These are phyloP conservation scores for Henckelia pumila DNA, from an alignment of 257 asterid genomes.

Conservation along the genomic window DNA sequence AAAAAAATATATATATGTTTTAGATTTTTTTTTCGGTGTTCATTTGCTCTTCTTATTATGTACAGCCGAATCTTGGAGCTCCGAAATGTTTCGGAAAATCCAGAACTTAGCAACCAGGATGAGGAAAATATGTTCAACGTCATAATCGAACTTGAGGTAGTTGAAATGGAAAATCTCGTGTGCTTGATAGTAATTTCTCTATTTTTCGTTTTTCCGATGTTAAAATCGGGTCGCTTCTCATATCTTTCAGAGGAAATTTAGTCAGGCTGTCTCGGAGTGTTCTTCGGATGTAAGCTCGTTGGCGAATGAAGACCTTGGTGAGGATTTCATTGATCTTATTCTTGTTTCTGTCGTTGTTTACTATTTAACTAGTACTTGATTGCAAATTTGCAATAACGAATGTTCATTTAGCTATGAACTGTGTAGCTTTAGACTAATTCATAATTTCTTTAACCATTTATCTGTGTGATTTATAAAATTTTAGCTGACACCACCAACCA, in stretches of 20 bases:
- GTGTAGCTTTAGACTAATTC: neutral
- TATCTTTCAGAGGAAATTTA: constrained; percentile 45
- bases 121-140: constrained; percentile 36
- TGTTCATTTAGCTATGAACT: neutral
- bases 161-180: neutral
- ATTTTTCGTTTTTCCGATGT: neutral
- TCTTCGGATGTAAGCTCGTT: constrained; percentile 38
- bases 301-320: constrained; percentile 53
- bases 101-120: constrained; percentile 30
- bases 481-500: neutral
- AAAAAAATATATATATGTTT: no score
- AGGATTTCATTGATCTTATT: neutral
- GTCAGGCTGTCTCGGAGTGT: constrained; percentile 38
- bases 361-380: neutral
- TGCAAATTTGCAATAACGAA: neutral
- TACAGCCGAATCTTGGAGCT: constrained; percentile 63
- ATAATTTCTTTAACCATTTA: no score
- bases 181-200: neutral
- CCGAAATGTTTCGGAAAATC: constrained; percentile 29
- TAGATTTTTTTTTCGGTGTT: constrained; percentile 14
- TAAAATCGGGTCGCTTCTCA: constrained; percentile 7
- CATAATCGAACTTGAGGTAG: constrained; percentile 56
- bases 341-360: neutral
- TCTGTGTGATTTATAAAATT: neutral
- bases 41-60: neutral